These are phyloP conservation scores for Rossbeevera mucosa DNA, from an alignment of 768 basidiomycete species.

Conservation along the genomic window DNA sequence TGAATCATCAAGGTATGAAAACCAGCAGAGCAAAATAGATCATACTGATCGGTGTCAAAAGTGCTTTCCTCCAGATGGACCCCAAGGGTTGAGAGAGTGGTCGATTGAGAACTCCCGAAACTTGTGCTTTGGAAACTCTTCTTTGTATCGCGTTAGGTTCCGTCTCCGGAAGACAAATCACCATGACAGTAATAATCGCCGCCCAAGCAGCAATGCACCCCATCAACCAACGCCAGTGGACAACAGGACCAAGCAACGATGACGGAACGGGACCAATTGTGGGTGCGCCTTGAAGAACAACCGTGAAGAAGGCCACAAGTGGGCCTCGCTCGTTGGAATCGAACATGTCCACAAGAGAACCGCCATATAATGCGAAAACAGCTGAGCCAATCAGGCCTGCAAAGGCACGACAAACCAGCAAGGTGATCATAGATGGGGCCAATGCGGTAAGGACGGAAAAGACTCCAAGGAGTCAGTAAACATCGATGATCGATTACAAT, in stretches of 20 bases:
- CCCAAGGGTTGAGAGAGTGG: background rate
- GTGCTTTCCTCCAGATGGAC: conserved; percentile 11
- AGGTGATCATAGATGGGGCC: conserved; percentile 14
- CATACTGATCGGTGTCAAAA: conserved; percentile 18
- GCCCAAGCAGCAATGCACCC: conserved; percentile 19
- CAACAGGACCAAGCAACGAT: conserved; percentile 15
- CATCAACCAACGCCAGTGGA: conserved; percentile 24
- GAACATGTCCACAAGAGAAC: conserved; percentile 24
- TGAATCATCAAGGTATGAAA: background rate
- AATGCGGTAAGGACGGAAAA: conserved; percentile 19
- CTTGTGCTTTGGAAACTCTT: conserved; percentile 9
- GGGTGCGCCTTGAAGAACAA: conserved; percentile 25
- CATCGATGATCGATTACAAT: background rate
- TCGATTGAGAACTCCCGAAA: background rate
- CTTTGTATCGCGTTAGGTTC: conserved; percentile 16
- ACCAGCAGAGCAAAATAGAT: background rate
- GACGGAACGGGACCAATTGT: conserved; percentile 27
- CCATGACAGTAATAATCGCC: conserved; percentile 12
- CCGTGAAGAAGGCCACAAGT: conserved; percentile 22
- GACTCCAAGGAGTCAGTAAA: conserved; percentile 9
- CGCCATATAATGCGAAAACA: conserved; percentile 22
- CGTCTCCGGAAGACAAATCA: conserved; percentile 21
- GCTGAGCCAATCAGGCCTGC: conserved; percentile 20
- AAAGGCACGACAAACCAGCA: conserved; percentile 20
- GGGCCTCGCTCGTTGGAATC: conserved; percentile 20